Conservation (phyloP, 2,329 filamentous ascomycete species). For the Fusarium armeniacum region DNA sequence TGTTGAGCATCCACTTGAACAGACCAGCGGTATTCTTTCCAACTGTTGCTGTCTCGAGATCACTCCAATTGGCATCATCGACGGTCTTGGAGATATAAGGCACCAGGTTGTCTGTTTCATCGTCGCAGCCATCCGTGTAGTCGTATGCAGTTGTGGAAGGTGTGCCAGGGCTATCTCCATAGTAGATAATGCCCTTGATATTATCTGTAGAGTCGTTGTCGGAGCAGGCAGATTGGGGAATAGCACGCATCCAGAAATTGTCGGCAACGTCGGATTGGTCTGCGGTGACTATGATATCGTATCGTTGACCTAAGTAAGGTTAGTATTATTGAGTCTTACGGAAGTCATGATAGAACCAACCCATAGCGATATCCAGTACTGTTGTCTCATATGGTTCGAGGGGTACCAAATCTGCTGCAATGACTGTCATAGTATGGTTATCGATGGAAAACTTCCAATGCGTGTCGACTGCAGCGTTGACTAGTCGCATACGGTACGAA, state of each 20-base stretch:
- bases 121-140: constrained; percentile 51
- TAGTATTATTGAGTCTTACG: rapidly evolving
- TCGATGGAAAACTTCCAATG: constrained; percentile 66
- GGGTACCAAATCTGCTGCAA: constrained; percentile 70
- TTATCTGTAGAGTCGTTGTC: constrained; percentile 57
- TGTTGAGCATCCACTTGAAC: constrained; percentile 27
- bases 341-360: background rate
- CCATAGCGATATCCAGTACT: constrained; percentile 43
- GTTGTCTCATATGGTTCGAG: constrained; percentile 67
- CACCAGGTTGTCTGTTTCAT: constrained; percentile 54
- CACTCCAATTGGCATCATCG: constrained; percentile 44
- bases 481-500: constrained; percentile 62
- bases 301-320: constrained; percentile 57
- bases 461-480: constrained; percentile 62
- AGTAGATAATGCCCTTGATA: constrained; percentile 65
- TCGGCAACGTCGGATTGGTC: constrained; percentile 51
- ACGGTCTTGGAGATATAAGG: constrained; percentile 56
- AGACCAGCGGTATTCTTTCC: constrained; percentile 16
- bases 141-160: constrained; percentile 27
- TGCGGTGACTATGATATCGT: constrained; percentile 62
- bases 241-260: constrained; percentile 65
- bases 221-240: constrained; percentile 59
- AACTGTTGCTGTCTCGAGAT: constrained; percentile 18
- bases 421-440: constrained; percentile 69
- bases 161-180: constrained; percentile 48